phyloP scores from a whole-genome alignment of 345 rosid genomes.

The Erodium maritimum region DNA sequence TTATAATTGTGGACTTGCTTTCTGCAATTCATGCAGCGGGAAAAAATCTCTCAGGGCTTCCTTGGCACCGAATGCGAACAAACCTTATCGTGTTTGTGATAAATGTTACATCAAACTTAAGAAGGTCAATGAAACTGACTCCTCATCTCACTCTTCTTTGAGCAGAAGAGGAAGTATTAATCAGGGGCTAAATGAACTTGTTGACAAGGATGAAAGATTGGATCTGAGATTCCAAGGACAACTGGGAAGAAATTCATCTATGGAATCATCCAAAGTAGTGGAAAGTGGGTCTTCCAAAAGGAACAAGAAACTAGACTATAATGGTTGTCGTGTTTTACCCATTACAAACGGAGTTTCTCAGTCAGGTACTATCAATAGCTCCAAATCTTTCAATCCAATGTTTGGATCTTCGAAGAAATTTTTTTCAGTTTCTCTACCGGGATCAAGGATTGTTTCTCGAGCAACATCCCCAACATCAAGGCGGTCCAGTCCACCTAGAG shows the following conservation, averaged over 20 bases:
- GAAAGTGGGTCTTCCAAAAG: slow-evolving; percentile 39
- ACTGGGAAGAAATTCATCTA: slow-evolving; percentile 42
- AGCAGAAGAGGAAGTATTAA: slow-evolving; percentile 53
- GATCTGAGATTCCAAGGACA: slow-evolving; percentile 38
- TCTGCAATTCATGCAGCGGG: slow-evolving; percentile 67
- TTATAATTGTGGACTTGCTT: slow-evolving; percentile 66
- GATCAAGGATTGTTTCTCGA: slow-evolving; percentile 68
- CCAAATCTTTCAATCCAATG: slow-evolving; percentile 44
- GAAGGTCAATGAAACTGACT: slow-evolving; percentile 41
- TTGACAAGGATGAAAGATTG: slow-evolving; percentile 35
- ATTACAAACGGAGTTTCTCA: slow-evolving; percentile 46
- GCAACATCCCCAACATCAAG: slow-evolving; percentile 81
- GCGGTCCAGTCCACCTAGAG: slow-evolving; percentile 62
- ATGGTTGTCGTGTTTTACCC: slow-evolving; percentile 47
- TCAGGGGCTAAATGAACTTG: slow-evolving; percentile 26
- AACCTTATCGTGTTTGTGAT: slow-evolving; percentile 67
- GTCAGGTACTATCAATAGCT: slow-evolving; percentile 28
- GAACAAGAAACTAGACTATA: slow-evolving; percentile 50
- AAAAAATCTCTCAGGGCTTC: slow-evolving; percentile 62
- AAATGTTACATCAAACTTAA: slow-evolving; percentile 45
- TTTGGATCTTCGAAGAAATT: slow-evolving; percentile 66
- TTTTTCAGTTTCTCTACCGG: slow-evolving; percentile 72
- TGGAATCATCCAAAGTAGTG: slow-evolving; percentile 43
- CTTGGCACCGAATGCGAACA: slow-evolving; percentile 68
- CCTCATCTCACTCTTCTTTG: slow-evolving; percentile 34